Evolutionary conservation across 306 rosid species (phyloP).

Genomic region (Trichosanthes truncata): DNA sequence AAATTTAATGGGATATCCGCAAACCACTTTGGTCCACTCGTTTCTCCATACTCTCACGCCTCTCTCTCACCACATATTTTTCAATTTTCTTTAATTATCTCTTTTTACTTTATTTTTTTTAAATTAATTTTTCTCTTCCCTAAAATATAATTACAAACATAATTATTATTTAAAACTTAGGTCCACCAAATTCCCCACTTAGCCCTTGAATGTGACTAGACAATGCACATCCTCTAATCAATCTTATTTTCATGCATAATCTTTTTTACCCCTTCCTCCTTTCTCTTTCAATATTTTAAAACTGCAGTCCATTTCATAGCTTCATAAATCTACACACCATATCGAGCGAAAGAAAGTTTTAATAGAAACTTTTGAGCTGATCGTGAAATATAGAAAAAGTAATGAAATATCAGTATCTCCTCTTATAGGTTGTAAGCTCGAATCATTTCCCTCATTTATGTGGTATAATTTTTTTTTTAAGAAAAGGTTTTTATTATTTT

Average conservation of each 20-base stretch:
- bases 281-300: neutral
- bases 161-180: neutral
- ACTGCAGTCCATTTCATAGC: neutral
- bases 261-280: neutral
- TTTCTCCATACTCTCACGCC: slow-evolving; percentile 5
- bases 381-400: neutral
- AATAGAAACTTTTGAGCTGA: neutral
- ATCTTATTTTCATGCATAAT: neutral
- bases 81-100: neutral
- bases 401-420: too few species aligned
- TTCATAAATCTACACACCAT: too few species aligned
- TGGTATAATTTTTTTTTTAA: neutral
- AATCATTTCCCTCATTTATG: too few species aligned
- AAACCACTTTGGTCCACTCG: slow-evolving; percentile 8
- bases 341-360: too few species aligned
- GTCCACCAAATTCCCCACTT: slow-evolving; percentile 10
- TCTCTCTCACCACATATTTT: neutral
- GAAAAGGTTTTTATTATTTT: neutral
- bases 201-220: neutral
- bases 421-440: too few species aligned
- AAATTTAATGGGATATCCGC: slow-evolving; percentile 1
- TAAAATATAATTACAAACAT: neutral
- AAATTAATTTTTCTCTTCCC: neutral
- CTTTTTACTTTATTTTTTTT: neutral
- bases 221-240: neutral